Evolutionary conservation across 1,284 basidiomycete species (phyloP).

Genomic region (Apiotrichum sp.): DNA sequence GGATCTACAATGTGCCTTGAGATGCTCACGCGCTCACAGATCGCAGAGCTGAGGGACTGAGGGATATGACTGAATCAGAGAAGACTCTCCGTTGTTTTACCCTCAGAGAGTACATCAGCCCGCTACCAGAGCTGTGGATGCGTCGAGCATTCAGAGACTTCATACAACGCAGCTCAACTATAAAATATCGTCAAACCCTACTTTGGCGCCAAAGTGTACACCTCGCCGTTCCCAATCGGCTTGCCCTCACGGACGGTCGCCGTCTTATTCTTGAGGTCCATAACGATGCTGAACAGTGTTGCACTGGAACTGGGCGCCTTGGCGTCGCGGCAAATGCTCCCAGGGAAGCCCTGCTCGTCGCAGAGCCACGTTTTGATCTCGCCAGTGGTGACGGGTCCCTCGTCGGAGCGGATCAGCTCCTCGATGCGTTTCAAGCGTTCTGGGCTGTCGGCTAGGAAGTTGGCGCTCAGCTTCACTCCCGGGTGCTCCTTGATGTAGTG

Average conservation of each 20-base stretch:
- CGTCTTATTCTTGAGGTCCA: slow-evolving; percentile 7
- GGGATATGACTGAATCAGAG: too few species aligned
- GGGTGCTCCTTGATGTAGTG: slow-evolving; percentile 18
- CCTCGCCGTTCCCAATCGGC: slow-evolving; percentile 5
- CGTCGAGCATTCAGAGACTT: too few species aligned
- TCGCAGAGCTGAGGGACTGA: too few species aligned
- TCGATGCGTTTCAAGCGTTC: slow-evolving; percentile 10
- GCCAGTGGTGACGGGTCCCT: not conserved
- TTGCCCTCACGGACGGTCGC: slow-evolving; percentile 8
- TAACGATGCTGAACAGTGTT: slow-evolving; percentile 18
- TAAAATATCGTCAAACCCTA: not conserved
- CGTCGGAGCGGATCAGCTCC: slow-evolving; percentile 2
- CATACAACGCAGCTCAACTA: not conserved
- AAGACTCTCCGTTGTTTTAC: too few species aligned
- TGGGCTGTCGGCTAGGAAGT: slow-evolving; percentile 4
- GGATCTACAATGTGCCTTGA: too few species aligned
- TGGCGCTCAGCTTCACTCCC: slow-evolving; percentile 6
- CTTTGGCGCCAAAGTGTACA: slow-evolving; percentile 5
- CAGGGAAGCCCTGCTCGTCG: slow-evolving; percentile 11
- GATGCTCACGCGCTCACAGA: too few species aligned
- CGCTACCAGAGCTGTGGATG: too few species aligned
- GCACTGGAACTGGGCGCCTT: not conserved
- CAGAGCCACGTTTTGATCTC: slow-evolving; percentile 5
- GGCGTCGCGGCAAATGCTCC: slow-evolving; percentile 12
- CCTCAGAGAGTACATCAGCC: too few species aligned